Conservation (phyloP, 768 basidiomycete species). For the Boletus reticuloceps region DNA sequence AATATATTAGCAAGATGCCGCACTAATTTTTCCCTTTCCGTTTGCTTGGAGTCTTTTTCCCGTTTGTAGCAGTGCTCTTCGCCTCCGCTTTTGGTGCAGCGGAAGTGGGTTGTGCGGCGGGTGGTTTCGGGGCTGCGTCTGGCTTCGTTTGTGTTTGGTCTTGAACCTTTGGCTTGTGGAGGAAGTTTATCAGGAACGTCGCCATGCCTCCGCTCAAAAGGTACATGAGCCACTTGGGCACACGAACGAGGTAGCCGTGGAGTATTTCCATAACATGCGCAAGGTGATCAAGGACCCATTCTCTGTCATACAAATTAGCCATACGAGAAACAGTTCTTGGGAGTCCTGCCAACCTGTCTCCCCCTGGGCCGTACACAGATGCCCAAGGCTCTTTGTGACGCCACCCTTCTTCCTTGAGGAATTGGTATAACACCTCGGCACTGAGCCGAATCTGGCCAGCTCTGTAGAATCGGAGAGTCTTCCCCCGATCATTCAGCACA, state of each 20-base stretch:
- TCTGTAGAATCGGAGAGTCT: constrained; percentile 78
- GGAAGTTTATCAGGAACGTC: constrained; percentile 61
- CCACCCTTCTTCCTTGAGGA: constrained; percentile 66
- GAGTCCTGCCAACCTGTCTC: constrained; percentile 51
- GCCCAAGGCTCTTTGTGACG: constrained; percentile 65
- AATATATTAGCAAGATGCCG: not conserved
- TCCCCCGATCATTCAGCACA: constrained; percentile 66
- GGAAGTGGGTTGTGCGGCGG: not conserved
- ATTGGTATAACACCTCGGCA: constrained; percentile 59
- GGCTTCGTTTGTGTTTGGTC: constrained; percentile 3
- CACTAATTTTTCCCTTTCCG: constrained; percentile 28
- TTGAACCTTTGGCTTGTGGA: constrained; percentile 44
- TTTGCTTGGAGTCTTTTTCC: constrained; percentile 24
- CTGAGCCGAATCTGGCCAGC: constrained; percentile 59
- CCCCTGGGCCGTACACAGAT: constrained; percentile 70
- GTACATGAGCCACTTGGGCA: constrained; percentile 76
- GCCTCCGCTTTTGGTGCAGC: constrained; percentile 5
- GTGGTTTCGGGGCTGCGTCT: constrained; percentile 1
- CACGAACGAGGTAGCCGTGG: constrained; percentile 49
- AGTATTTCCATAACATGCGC: constrained; percentile 46
- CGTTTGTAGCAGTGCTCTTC: constrained; percentile 14
- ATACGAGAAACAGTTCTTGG: not conserved
- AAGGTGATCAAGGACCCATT: constrained; percentile 62
- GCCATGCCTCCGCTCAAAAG: constrained; percentile 62
- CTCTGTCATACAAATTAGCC: constrained; percentile 41